Evolutionary conservation across 1,139 yeast species (phyloP).

Genomic region (Saccharomyces hybrid): DNA sequence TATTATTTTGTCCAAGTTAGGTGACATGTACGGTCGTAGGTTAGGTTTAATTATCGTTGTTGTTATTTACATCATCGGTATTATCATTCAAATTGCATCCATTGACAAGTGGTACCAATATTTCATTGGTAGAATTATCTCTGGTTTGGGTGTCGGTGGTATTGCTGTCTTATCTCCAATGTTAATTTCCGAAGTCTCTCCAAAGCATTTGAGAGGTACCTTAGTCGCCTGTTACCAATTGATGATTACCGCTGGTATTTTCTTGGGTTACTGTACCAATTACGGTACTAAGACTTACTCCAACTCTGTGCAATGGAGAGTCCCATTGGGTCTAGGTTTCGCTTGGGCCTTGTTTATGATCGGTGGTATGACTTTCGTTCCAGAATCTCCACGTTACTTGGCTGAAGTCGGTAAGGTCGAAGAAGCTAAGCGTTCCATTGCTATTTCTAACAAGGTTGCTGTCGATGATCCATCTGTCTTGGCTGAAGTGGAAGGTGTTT

Average conservation of each 20-base stretch:
- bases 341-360: conserved; percentile 38
- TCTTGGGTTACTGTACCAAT: conserved; percentile 55
- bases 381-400: conserved; percentile 73
- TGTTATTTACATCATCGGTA: conserved; percentile 54
- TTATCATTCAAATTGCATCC: conserved; percentile 55
- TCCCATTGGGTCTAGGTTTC: conserved; percentile 48
- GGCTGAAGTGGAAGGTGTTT: conserved; percentile 52
- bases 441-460: conserved; percentile 42
- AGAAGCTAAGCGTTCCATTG: conserved; percentile 40
- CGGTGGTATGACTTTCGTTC: conserved; percentile 56
- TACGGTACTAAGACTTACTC: conserved; percentile 47
- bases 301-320: conserved; percentile 50
- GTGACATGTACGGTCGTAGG: conserved; percentile 56
- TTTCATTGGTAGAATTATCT: conserved; percentile 53
- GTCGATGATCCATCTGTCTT: conserved; percentile 40
- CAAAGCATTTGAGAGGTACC: conserved; percentile 62
- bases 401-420: conserved; percentile 46
- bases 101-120: conserved; percentile 45
- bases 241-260: conserved; percentile 56
- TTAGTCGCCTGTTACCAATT: conserved; percentile 56
- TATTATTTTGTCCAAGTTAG: conserved; percentile 45
- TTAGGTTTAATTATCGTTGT: conserved; percentile 49
- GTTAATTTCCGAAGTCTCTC: conserved; percentile 59
- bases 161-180: conserved; percentile 55
- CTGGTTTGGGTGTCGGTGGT: conserved; percentile 60